Evolutionary conservation across 75 land plant species (phyloP), one percentile per base, ranked within the genome.

Genomic region (Pseudotsuga menziesii): DNA sequence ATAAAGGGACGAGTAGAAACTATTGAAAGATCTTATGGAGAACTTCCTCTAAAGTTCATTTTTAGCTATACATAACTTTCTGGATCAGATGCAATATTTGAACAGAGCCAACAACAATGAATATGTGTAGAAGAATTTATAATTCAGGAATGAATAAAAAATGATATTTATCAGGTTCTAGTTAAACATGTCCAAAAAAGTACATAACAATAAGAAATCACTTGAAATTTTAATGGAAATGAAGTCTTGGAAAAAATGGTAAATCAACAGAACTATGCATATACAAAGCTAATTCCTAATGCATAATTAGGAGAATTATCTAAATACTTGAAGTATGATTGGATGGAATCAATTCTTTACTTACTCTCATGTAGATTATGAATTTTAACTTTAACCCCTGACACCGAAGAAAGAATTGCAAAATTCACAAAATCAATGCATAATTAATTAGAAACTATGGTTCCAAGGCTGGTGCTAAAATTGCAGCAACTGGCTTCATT

Each of bases 391-490:
- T 86, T 83, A 57, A 91, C 67, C 12, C 93, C 93, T 12, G 93
- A 91, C 4, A 91, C 93, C 3, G 93, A 91, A 57, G 94, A 89
- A 76, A 92, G 91, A 78, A 92, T 91, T 92, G 82, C 78, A 23
- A 75, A 75, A 75, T 11, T 25, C 60, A 58, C 44, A 8, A 26
- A n/a, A 48, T n/a, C 9, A n/a, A n/a, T 36, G 44, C n/a, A 73
- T 57, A 44, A 17, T 73, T 44, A 73, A 32, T 56, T 16, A 36
- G 20, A 71, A 29, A 35, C 7, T 8, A 54, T 5, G 35, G 3
- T 56, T 26, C 19, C 25, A 75, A 36, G 57, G 16, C 5, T 61
- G 27, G 35, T 4, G 44, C 48, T 32, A 62, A 62, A 26, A 62
- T 62, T 27, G 17, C 26, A 27, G 4, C 1, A n/a, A n/a, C 29